Evolutionary conservation across 78 protist species (phyloP), one percentile per base, ranked within the genome.

Genomic region (Pelomyxa schiedti): DNA sequence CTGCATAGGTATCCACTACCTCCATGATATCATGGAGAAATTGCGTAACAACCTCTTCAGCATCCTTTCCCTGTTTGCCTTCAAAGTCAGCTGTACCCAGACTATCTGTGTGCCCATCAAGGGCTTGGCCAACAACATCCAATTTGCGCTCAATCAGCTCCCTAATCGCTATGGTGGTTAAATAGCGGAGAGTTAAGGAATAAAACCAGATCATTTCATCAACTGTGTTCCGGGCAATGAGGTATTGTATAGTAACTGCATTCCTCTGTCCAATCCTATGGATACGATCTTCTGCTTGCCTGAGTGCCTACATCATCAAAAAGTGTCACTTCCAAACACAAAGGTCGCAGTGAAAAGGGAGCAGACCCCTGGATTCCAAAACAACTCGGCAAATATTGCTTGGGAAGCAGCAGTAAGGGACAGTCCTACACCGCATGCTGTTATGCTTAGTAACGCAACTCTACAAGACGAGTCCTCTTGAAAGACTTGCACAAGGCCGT

Each of bases 351-450:
- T 47, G 32, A 47, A 47, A 24, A 16, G 16, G 38, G 77, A 42
- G n/a, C 77, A 37, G 5, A 52, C 7, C 37, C 96, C 94, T 4
- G 96, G 96, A 0, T 86, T 88, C 96, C 96, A 92, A 40, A 40
- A 66, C 8, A 93, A 77, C 70, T 93, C 96, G 1, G 93, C 95
- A 69, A 93, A 93, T 38, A 93, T 73, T 5, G 83, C 95, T 16
- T 58, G 58, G 47, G 40, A 53, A 6, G 91, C 86, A 1, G 86
- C 87, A 3, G 89, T 89, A 43, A 93, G 66, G 2, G 87, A 79
- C n/a, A 92, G 38, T 7, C 97, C 96, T 28, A 80, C 73, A 1
- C 93, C 92, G 1, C 94, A 92, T 0, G 94, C 96, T 0, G 80
- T 77, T 24, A 94, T 58, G 40, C 87, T 76, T 26, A 93, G 84